A percentile compares a stretch with the other conserved stretches of the same genome.
These are phyloP conservation scores for Raffaelea albimanens DNA, from an alignment of 2,329 filamentous ascomycete genomes.

Conservation along the genomic window DNA sequence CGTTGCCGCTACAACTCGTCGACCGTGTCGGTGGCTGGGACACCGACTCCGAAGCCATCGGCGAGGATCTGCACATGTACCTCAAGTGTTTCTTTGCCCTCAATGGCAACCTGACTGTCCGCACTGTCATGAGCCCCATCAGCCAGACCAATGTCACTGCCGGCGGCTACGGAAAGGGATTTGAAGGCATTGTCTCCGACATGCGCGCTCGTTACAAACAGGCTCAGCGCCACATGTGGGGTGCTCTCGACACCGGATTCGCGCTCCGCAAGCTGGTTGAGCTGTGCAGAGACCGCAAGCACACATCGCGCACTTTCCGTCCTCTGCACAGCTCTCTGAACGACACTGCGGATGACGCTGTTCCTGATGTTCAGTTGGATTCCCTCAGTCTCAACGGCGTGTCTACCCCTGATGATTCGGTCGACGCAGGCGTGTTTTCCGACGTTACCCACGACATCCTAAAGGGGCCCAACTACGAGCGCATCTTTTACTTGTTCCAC, in stretches of 20 bases:
- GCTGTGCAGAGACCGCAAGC: constrained; percentile 48
- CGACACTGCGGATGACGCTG: constrained; percentile 35
- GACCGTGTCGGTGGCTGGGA: constrained; percentile 67
- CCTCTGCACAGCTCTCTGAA: constrained; percentile 44
- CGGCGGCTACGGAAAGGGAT: constrained; percentile 40
- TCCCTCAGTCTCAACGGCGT: constrained; percentile 1
- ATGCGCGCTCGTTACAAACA: constrained; percentile 61
- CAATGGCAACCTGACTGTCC: constrained; percentile 57
- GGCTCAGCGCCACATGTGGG: constrained; percentile 69
- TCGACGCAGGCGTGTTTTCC: constrained; percentile 44
- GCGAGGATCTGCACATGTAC: constrained; percentile 70
- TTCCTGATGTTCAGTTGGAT: constrained; percentile 33
- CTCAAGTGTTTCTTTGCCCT: constrained; percentile 69
- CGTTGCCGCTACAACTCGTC: constrained; percentile 55
- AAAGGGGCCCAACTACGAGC: constrained; percentile 42
- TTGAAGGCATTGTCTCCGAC: constrained; percentile 45
- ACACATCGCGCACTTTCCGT: constrained; percentile 43
- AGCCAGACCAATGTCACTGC: constrained; percentile 65
- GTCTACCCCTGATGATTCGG: constrained; percentile 22
- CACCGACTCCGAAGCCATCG: constrained; percentile 59
- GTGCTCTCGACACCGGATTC: constrained; percentile 59
- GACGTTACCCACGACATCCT: constrained; percentile 43
- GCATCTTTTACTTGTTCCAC: constrained; percentile 49
- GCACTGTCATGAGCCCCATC: constrained; percentile 57
- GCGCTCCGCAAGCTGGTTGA: constrained; percentile 48